Conservation (phyloP, 1,284 basidiomycete species). For the Boletus smithii region DNA sequence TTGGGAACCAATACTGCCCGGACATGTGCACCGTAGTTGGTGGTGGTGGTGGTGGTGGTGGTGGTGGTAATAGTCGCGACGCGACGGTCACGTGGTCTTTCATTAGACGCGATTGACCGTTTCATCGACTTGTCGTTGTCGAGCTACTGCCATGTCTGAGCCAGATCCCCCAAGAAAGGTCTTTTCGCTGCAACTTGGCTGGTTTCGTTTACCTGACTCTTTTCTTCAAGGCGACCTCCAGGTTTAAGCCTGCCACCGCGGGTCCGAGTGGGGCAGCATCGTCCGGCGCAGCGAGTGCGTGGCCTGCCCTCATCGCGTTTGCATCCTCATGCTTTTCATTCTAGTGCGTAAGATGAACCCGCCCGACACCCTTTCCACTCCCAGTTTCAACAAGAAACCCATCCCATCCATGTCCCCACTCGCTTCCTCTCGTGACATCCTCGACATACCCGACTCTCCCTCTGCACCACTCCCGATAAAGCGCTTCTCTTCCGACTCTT, state of each 20-base stretch:
- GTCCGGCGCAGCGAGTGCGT: constrained; percentile 16
- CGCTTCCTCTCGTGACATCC: constrained; percentile 26
- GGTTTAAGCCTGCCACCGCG: constrained; percentile 39
- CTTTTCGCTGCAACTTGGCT: fast-evolving
- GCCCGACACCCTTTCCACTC: constrained; percentile 35
- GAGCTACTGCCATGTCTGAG: constrained; percentile 5
- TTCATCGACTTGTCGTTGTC: constrained; percentile 6
- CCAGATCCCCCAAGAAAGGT: constrained; percentile 15
- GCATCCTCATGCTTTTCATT: constrained; percentile 9
- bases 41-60: background rate
- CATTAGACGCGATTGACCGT: constrained; percentile 20
- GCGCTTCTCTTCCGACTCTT: constrained; percentile 42
- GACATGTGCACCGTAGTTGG: constrained; percentile 34
- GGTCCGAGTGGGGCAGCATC: constrained; percentile 1
- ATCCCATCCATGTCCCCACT: constrained; percentile 12
- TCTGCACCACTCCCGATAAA: constrained; percentile 37
- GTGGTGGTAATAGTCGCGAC: background rate
- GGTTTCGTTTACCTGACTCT: background rate
- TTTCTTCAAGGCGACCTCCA: constrained; percentile 22
- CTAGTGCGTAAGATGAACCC: constrained; percentile 15
- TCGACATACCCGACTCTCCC: constrained; percentile 39
- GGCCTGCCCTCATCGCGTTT: background rate
- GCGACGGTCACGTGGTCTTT: constrained; percentile 23
- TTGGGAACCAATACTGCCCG: constrained; percentile 56
- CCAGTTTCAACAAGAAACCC: constrained; percentile 37